These are phyloP conservation scores for Chrysanthemum makinoi DNA, from an alignment of 129 eudicot species.

Conservation along the genomic window DNA sequence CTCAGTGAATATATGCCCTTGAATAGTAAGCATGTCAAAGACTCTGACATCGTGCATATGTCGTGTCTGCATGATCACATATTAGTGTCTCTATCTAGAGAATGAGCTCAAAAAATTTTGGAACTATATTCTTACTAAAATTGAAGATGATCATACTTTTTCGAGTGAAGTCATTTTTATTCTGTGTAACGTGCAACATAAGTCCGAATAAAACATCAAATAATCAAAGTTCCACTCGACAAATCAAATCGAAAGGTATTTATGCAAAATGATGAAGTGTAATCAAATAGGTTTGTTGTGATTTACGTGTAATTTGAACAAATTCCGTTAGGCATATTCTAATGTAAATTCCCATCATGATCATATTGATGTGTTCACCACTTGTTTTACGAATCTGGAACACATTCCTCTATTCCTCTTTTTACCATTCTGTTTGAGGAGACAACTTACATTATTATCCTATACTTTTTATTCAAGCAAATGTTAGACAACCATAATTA, in stretches of 20 bases:
- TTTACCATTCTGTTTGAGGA: constrained; percentile 22
- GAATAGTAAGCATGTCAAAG: too few species aligned
- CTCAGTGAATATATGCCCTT: too few species aligned
- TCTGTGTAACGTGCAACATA: too few species aligned
- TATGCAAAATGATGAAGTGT: constrained; percentile 20
- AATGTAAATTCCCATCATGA: constrained; percentile 13
- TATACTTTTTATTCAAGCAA: constrained; percentile 20
- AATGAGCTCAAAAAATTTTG: too few species aligned
- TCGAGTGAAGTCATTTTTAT: too few species aligned
- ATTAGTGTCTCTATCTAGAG: too few species aligned
- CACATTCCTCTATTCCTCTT: constrained; percentile 38
- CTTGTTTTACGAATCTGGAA: constrained; percentile 39
- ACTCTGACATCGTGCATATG: too few species aligned
- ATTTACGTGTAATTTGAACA: constrained; percentile 22
- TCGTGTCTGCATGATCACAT: too few species aligned
- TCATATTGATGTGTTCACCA: constrained; percentile 28
- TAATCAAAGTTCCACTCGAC: background rate
- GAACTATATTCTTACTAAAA: too few species aligned
- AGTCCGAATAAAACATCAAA: background rate
- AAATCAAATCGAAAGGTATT: constrained; percentile 13
- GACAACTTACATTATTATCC: constrained; percentile 34
- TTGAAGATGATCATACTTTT: too few species aligned
- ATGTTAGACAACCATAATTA: constrained; percentile 3
- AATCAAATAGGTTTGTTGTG: constrained; percentile 27
- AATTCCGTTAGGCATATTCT: constrained; percentile 29